These are phyloP conservation scores for Pisolithus thermaeus DNA, from an alignment of 1,284 basidiomycete genomes.

Conservation along the genomic window DNA sequence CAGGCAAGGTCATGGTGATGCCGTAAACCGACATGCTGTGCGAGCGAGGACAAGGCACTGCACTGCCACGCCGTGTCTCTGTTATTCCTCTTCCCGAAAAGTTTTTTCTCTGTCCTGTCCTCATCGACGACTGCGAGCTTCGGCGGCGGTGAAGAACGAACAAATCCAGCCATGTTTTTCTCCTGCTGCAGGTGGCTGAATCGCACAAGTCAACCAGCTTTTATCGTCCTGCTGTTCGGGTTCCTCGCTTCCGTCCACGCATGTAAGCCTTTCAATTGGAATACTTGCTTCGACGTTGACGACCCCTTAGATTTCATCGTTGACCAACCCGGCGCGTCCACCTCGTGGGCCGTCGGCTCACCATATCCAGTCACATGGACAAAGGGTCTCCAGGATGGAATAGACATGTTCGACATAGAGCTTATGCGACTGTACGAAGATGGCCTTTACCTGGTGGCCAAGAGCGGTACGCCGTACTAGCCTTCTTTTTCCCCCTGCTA, in stretches of 20 bases:
- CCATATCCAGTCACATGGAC: constrained; percentile 56
- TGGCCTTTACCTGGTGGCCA: constrained; percentile 58
- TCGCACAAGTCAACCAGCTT: too few relatives aligned
- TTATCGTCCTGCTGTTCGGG: neutral
- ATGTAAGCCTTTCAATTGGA: neutral
- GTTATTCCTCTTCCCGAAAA: too few relatives aligned
- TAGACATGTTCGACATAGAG: constrained; percentile 64
- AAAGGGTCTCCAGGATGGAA: constrained; percentile 56
- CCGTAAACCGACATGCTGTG: too few relatives aligned
- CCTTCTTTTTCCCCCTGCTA: neutral
- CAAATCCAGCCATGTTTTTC: too few relatives aligned
- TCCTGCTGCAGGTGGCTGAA: too few relatives aligned
- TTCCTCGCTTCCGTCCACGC: neutral
- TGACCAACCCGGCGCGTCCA: constrained; percentile 42
- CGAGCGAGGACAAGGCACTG: too few relatives aligned
- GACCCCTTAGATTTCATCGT: constrained; percentile 47
- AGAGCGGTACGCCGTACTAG: constrained; percentile 46
- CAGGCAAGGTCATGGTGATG: too few relatives aligned
- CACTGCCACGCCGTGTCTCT: too few relatives aligned
- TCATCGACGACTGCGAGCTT: too few relatives aligned
- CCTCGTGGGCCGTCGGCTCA: constrained; percentile 57
- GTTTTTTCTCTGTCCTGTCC: too few relatives aligned
- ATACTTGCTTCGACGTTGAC: neutral
- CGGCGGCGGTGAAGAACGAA: too few relatives aligned
- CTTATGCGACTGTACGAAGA: constrained; percentile 50